Conservation (phyloP, 2,329 filamentous ascomycete species). For the Colletotrichum sp. region DNA sequence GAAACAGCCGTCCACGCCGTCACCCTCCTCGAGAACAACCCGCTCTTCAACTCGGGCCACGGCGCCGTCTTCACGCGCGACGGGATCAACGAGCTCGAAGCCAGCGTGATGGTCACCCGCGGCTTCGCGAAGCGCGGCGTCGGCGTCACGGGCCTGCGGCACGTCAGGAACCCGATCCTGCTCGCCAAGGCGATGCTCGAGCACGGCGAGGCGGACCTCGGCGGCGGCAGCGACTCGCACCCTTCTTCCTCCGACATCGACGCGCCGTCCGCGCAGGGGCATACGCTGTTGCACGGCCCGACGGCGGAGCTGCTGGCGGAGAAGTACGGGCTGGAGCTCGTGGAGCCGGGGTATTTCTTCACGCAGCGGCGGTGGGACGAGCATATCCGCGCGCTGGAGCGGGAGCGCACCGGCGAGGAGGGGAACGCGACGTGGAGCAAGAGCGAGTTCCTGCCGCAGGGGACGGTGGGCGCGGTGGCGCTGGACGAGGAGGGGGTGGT, state of each 20-base stretch:
- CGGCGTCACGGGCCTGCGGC: conserved; percentile 74
- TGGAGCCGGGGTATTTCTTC: conserved; percentile 76
- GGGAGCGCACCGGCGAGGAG: conserved; percentile 43
- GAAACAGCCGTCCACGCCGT: conserved; percentile 80
- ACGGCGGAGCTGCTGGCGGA: conserved; percentile 73
- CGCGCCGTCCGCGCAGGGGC: conserved; percentile 66
- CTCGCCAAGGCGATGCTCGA: conserved; percentile 76
- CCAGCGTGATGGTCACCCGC: conserved; percentile 82
- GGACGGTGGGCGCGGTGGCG: conserved; percentile 83
- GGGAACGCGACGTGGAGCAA: conserved; percentile 59
- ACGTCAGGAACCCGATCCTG: conserved; percentile 80
- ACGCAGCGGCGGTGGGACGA: conserved; percentile 81
- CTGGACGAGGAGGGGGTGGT: conserved; percentile 78
- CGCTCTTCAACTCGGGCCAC: conserved; percentile 83
- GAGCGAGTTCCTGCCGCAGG: conserved; percentile 76
- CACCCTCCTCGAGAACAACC: conserved; percentile 75
- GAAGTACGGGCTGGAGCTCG: conserved; percentile 73
- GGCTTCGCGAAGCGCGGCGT: conserved; percentile 78
- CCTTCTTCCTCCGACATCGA: conserved; percentile 31
- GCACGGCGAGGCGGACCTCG: conserved; percentile 66
- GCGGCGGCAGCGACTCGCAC: conserved; percentile 37
- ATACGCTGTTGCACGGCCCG: conserved; percentile 71
- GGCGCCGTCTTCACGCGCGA: conserved; percentile 87
- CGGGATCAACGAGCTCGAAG: conserved; percentile 85
- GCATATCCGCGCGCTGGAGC: conserved; percentile 65